These are phyloP conservation scores for Ogataea allantospora DNA, from an alignment of 805 yeast species.

Conservation along the genomic window DNA sequence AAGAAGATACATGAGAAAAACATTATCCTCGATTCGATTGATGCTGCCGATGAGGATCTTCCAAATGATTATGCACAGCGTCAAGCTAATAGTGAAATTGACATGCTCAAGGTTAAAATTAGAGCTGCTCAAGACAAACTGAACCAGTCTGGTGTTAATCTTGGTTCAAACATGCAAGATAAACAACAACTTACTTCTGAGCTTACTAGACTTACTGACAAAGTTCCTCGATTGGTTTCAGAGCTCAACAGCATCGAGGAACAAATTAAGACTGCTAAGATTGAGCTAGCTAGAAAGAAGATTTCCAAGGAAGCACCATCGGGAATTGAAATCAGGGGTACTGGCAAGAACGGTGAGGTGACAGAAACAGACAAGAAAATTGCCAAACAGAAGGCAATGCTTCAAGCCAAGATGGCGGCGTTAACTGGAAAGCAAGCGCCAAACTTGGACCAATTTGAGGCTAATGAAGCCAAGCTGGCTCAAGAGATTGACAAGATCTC, in stretches of 20 bases:
- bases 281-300: slow-evolving; percentile 57
- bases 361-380: slow-evolving; percentile 82
- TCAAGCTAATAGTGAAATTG: slow-evolving; percentile 55
- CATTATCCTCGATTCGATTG: slow-evolving; percentile 67
- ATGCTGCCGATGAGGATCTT: slow-evolving; percentile 58
- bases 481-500: slow-evolving; percentile 52
- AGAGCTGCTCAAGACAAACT: slow-evolving; percentile 42
- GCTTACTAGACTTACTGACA: slow-evolving; percentile 63
- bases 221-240: slow-evolving; percentile 67
- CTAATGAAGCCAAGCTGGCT: slow-evolving; percentile 52
- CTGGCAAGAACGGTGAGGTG: slow-evolving; percentile 83
- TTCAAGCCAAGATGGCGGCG: slow-evolving; percentile 88
- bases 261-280: slow-evolving; percentile 63
- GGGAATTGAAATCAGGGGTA: slow-evolving; percentile 63
- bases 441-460: slow-evolving; percentile 46
- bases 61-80: slow-evolving; percentile 29
- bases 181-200: slow-evolving; percentile 52
- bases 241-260: slow-evolving; percentile 63
- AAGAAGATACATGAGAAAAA: slow-evolving; percentile 70
- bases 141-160: slow-evolving; percentile 24
- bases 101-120: slow-evolving; percentile 61
- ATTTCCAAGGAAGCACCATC: slow-evolving; percentile 66
- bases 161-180: slow-evolving; percentile 40
- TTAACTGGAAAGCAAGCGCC: slow-evolving; percentile 72
- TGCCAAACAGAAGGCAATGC: slow-evolving; percentile 73